A percentile compares a stretch with the other conserved stretches of the same genome.
phyloP scores from a whole-genome alignment of 495 filamentous ascomycete species.

The Hapsidospora chrysogenum region DNA sequence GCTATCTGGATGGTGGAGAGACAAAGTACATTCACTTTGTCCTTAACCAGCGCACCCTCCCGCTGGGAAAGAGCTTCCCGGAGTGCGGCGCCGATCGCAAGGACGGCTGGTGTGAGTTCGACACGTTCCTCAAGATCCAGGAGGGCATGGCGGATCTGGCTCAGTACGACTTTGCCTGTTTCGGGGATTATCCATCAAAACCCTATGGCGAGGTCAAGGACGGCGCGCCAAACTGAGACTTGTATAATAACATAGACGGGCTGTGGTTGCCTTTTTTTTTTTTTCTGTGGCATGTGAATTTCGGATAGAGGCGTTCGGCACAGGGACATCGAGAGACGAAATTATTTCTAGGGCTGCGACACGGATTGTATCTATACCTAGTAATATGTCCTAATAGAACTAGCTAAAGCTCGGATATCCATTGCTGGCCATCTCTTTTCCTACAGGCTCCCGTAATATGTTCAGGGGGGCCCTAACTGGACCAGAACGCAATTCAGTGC shows the following conservation, averaged over 20 bases:
- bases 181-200: constrained; percentile 24
- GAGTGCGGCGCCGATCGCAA: constrained; percentile 34
- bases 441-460: too few species aligned
- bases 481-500: too few species aligned
- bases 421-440: too few species aligned
- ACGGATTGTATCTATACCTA: too few species aligned
- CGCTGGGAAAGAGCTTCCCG: constrained; percentile 35
- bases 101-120: constrained; percentile 51
- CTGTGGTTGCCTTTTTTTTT: not conserved
- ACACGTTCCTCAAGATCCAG: constrained; percentile 35
- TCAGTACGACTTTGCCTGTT: constrained; percentile 36
- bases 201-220: constrained; percentile 25
- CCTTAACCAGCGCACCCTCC: constrained; percentile 45
- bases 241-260: not conserved
- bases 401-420: too few species aligned
- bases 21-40: constrained; percentile 49
- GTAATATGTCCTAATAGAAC: too few species aligned
- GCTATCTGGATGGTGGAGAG: constrained; percentile 15
- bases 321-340: too few species aligned
- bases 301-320: not conserved
- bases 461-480: too few species aligned
- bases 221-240: constrained; percentile 15
- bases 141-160: constrained; percentile 25
- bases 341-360: too few species aligned
- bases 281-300: not conserved